Conservation (phyloP, 106 monocot genomes). For the Apostasia ramifera region DNA sequence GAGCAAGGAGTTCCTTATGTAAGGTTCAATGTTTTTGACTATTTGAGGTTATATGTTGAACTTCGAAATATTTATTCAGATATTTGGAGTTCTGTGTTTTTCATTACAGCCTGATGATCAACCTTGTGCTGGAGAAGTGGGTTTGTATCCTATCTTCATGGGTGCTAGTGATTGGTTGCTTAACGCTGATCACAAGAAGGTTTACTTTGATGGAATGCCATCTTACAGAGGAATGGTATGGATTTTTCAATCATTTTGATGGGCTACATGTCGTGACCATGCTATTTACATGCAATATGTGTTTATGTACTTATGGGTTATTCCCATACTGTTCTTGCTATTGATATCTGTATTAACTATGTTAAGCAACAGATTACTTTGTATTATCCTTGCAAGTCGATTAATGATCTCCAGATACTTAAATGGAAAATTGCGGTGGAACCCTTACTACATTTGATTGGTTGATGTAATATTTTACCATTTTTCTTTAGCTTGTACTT, state of each 20-base stretch:
- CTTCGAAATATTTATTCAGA: neutral
- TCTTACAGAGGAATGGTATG: slow-evolving; percentile 72
- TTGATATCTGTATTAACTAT: too few species aligned
- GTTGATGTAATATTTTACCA: too few species aligned
- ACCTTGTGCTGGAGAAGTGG: slow-evolving; percentile 93
- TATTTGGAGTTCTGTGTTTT: neutral
- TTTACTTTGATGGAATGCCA: slow-evolving; percentile 93
- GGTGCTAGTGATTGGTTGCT: slow-evolving; percentile 69
- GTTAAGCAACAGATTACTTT: too few species aligned
- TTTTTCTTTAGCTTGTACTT: too few species aligned
- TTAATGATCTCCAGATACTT: too few species aligned
- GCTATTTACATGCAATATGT: neutral
- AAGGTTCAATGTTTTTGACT: slow-evolving; percentile 13
- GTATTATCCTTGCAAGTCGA: too few species aligned
- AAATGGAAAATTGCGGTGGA: too few species aligned
- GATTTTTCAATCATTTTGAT: neutral
- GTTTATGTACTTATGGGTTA: too few species aligned
- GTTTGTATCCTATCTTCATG: slow-evolving; percentile 65
- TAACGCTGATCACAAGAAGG: slow-evolving; percentile 78
- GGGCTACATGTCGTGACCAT: neutral
- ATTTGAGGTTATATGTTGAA: neutral
- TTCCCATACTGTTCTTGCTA: too few species aligned
- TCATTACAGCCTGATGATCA: slow-evolving; percentile 62
- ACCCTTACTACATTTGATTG: too few species aligned
- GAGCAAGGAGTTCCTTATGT: slow-evolving; percentile 71